Percentiles rank a stretch among this genome's conserved stretches.
These are phyloP conservation scores for Pythium insidiosum DNA, from an alignment of 352 stramenopile species.

Conservation along the genomic window DNA sequence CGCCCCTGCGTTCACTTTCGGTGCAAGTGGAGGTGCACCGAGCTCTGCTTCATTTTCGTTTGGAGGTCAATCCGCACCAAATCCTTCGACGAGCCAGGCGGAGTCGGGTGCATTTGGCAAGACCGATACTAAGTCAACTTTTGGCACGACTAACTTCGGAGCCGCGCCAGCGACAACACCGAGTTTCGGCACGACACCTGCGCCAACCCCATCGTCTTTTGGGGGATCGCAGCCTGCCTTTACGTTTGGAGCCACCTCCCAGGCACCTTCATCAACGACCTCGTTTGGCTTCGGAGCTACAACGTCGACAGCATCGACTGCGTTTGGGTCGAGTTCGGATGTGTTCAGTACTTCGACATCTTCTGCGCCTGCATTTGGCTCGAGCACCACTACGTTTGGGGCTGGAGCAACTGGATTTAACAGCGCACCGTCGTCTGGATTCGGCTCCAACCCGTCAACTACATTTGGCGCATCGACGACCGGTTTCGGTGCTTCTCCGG, in stretches of 20 bases:
- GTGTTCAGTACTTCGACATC: constrained; percentile 12
- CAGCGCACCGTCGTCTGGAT: too few species aligned
- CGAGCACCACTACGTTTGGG: too few species aligned
- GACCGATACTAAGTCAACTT: constrained; percentile 1
- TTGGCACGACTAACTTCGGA: constrained; percentile 21
- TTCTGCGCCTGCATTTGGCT: too few species aligned
- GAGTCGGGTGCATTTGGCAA: constrained; percentile 10
- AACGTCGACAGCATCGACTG: neutral
- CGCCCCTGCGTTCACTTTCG: constrained; percentile 40
- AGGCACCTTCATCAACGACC: constrained; percentile 2
- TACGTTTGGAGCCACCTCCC: constrained; percentile 12
- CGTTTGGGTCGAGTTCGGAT: constrained; percentile 4
- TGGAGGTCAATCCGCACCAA: too few species aligned
- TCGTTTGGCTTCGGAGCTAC: constrained; percentile 9
- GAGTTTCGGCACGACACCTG: constrained; percentile 25
- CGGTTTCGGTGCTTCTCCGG: too few species aligned
- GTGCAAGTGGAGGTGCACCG: constrained; percentile 12
- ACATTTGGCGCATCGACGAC: too few species aligned
- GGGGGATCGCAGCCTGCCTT: constrained; percentile 1
- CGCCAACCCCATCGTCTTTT: constrained; percentile 9
- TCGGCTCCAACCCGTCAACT: too few species aligned
- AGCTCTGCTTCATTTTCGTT: constrained; percentile 21
- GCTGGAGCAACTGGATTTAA: too few species aligned
- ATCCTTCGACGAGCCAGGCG: too few species aligned
- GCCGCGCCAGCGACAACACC: constrained; percentile 4